Base-by-base conservation (phyloP, 2,329 filamentous ascomycete genomes). In the Colletotrichum neosansevieriae region DNA sequence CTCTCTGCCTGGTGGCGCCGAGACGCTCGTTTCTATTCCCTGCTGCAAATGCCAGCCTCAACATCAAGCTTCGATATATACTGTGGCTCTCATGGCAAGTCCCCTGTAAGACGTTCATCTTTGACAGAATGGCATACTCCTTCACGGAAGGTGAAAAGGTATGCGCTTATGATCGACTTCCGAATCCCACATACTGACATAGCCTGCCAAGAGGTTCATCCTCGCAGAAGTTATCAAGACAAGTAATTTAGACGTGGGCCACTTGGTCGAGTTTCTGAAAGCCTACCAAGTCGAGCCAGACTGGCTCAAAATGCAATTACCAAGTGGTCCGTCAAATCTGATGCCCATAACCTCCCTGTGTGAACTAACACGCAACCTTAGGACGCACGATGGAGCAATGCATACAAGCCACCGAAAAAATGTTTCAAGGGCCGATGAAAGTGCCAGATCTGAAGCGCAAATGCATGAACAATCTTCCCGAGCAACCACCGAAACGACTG, bases 211-310 rank as follows among this genome's bases (percentile, higher is more conserved):
- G 86, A 85, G 86, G 70, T 87, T 87, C 74, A 78, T 88, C 69
- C 81, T 89, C 63, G 84, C 82, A 64, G 86, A 89, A 76, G 85
- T 88, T 72, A 84, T 89, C 76, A 89, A 88, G 73, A 81, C 80
- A 68, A 88, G 86, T 77, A 76, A 80, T 34, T 76, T 88, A 67
- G 82, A 86, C 63, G 74, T 86, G 24, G 75, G 78, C 11, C 76
- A 75, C 17, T 75, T 89, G 34, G 80, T 83, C 19, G 77, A 78
- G 12, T 86, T 89, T 69, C 79, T 88, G 71, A 82, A 74, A 69
- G 4, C 58, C 38, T 53, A 69, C 38, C 45, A 42, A 10, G 73
- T 84, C 60, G 76, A 79, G 67, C 81, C 83, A 9, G 78, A 82
- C 60, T 85, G 83, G 83, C 77, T 83, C 74, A 77, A 75, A 51